Conservation (phyloP, 108 stramenopile genomes). For the Hondaea fermentalgiana region DNA sequence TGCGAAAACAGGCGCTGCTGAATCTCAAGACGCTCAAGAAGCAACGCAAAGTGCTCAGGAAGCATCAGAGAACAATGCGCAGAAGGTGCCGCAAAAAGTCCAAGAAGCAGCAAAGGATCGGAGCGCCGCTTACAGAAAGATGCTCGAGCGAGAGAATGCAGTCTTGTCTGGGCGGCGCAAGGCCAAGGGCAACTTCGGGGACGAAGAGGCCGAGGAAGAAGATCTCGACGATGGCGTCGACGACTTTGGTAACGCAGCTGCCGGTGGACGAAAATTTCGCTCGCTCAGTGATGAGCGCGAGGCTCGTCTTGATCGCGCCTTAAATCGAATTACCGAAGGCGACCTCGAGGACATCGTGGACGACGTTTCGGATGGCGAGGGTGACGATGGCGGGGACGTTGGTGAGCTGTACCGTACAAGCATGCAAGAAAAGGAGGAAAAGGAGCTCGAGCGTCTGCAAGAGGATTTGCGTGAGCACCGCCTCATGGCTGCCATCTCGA, state of each 20-base stretch:
- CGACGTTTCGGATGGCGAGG: neutral
- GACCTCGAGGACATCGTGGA: neutral
- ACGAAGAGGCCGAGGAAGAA: slow-evolving; percentile 11
- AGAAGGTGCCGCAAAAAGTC: neutral
- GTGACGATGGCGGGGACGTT: neutral
- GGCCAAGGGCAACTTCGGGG: neutral
- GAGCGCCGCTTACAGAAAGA: neutral
- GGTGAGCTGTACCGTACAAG: neutral
- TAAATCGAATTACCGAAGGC: neutral
- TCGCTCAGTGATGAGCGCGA: neutral
- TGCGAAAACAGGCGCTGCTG: no score
- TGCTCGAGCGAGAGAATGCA: neutral
- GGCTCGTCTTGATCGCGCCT: neutral
- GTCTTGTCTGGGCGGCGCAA: neutral
- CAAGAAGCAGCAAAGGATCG: neutral
- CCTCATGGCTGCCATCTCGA: neutral
- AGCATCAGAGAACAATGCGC: neutral
- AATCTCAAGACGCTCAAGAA: no score
- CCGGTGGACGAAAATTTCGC: neutral
- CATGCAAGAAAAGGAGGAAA: neutral
- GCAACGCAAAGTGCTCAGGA: no score
- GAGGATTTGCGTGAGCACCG: neutral
- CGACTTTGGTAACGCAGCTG: neutral
- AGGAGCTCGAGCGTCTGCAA: neutral
- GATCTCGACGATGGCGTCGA: neutral